A percentile compares a stretch with the other conserved stretches of the same genome.
These are phyloP conservation scores for Pseudogymnoascus destructans DNA, from an alignment of 2,329 filamentous ascomycete genomes.

Conservation along the genomic window DNA sequence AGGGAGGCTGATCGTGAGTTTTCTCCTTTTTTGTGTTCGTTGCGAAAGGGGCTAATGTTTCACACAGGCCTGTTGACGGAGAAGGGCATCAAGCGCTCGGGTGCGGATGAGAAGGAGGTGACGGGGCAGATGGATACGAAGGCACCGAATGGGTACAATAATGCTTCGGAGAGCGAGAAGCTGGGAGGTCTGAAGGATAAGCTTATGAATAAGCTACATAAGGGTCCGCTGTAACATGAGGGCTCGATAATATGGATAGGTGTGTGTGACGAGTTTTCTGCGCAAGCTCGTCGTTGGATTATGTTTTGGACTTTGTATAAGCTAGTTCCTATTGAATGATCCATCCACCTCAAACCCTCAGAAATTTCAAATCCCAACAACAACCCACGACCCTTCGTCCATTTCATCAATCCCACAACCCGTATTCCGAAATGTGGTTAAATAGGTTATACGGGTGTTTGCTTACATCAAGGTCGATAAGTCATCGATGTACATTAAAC, in stretches of 20 bases:
- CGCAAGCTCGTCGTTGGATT: neutral
- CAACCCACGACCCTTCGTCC: neutral
- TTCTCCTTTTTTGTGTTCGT: neutral
- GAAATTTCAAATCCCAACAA: neutral
- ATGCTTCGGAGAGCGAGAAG: conserved; percentile 22
- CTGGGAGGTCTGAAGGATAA: conserved; percentile 43
- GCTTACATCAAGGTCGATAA: neutral
- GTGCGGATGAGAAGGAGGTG: conserved; percentile 14
- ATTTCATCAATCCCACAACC: neutral
- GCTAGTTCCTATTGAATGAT: neutral
- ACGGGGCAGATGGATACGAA: conserved; percentile 14
- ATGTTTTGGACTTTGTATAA: neutral
- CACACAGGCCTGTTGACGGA: neutral
- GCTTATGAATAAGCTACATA: conserved; percentile 57
- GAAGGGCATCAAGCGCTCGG: neutral
- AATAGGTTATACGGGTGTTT: neutral
- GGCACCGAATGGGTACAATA: conserved; percentile 16
- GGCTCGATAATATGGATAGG: neutral
- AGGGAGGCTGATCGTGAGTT: conserved; percentile 50
- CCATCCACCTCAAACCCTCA: neutral
- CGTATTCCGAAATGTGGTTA: neutral
- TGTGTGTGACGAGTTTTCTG: neutral
- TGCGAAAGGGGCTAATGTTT: conserved; percentile 13
- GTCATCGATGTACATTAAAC: neutral
- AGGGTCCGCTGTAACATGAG: conserved; percentile 10